Evolutionary conservation across 2,329 filamentous ascomycete genomes (phyloP).

Genomic region (Fusarium lateritium): DNA sequence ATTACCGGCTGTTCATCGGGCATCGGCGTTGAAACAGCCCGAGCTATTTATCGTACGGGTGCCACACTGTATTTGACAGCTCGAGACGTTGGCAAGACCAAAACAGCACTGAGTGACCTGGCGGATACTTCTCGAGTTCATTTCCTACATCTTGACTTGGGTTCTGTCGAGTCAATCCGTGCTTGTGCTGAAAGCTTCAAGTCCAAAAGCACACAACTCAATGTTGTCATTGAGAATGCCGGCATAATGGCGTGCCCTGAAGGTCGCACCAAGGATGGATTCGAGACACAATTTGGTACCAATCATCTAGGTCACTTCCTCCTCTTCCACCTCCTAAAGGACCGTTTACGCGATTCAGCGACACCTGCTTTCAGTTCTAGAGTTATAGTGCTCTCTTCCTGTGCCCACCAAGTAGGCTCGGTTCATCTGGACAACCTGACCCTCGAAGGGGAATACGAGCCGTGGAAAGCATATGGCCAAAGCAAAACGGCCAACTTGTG

Average conservation of each 20-base stretch:
- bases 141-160: conserved; percentile 42
- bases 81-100: conserved; percentile 36
- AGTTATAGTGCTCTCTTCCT: conserved; percentile 62
- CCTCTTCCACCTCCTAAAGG: conserved; percentile 57
- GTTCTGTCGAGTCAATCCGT: conserved; percentile 41
- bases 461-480: conserved; percentile 33
- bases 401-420: conserved; percentile 53
- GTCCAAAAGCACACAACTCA: conserved; percentile 26
- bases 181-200: conserved; percentile 39
- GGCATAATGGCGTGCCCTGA: conserved; percentile 42
- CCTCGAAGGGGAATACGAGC: conserved; percentile 29
- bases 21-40: conserved; percentile 60
- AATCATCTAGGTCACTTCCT: conserved; percentile 49
- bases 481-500: conserved; percentile 40
- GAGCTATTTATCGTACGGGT: conserved; percentile 58
- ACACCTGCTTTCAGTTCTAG: conserved; percentile 60
- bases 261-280: conserved; percentile 35
- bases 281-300: conserved; percentile 46
- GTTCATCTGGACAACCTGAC: conserved; percentile 30
- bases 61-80: conserved; percentile 38
- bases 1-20: conserved; percentile 62
- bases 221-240: conserved; percentile 41
- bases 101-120: conserved; percentile 4
- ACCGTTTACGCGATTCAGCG: conserved; percentile 57
- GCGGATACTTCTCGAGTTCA: conserved; percentile 22